A percentile compares a stretch with the other conserved stretches of the same genome.
phyloP scores from a whole-genome alignment of 176 grass and related monocot species.

The Lolium perenne region DNA sequence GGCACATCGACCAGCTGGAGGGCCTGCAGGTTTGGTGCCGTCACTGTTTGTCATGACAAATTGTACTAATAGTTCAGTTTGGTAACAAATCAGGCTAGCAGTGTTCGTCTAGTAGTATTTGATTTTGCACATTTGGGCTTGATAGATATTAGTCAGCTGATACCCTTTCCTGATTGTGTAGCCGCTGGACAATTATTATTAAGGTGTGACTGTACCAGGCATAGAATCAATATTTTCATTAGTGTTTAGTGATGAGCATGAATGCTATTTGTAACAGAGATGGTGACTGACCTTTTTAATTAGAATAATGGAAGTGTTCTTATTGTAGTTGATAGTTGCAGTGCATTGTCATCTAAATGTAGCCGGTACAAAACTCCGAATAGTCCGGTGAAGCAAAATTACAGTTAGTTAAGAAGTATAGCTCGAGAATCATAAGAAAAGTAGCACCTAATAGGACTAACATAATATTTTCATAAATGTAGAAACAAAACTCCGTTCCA shows the following conservation, averaged over 20 bases:
- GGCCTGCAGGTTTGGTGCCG: not conserved
- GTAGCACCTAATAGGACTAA: too few relatives aligned
- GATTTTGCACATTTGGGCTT: not conserved
- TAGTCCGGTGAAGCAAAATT: too few relatives aligned
- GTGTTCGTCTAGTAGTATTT: not conserved
- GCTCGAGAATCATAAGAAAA: too few relatives aligned
- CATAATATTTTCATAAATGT: too few relatives aligned
- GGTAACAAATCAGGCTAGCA: not conserved
- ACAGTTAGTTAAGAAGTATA: too few relatives aligned
- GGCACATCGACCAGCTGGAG: not conserved
- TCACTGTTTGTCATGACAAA: not conserved
- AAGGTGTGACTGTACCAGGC: not conserved
- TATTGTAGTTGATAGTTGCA: not conserved
- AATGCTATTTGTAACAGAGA: too few relatives aligned
- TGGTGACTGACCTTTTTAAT: not conserved
- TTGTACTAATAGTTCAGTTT: not conserved
- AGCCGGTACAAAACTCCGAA: not conserved
- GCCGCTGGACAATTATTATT: not conserved
- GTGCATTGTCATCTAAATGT: not conserved
- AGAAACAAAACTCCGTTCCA: too few relatives aligned
- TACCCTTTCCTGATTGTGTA: not conserved
- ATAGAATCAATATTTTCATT: not conserved
- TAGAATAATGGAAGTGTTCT: not conserved
- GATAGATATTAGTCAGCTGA: not conserved
- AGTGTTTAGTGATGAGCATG: not conserved